Base-by-base conservation (phyloP, 768 basidiomycete species). In the Melanogaster broomeanus region DNA sequence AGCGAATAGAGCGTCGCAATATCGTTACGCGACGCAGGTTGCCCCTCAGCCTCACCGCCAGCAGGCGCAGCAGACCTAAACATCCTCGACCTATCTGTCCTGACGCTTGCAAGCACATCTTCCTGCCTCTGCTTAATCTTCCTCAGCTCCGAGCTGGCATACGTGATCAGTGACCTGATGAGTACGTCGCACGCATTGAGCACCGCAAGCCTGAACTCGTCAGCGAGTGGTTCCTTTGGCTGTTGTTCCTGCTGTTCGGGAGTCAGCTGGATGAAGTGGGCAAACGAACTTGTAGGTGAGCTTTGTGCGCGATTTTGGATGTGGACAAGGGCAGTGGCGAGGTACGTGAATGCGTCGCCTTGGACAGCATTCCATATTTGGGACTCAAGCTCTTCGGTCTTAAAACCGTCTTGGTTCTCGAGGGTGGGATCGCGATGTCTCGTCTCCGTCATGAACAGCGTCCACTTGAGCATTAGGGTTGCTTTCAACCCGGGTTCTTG, bases 71-170 rank as follows among this genome's bases (percentile, higher is more conserved):
- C 52, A 7, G 76, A 77, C 33, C 81, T 71, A 43, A 77, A 74
- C 55, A 67, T 71, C 45, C 85, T 75, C 15, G 81, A 76, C 24
- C 88, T 77, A 63, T 87, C 85, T 4, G 81, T 77, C 11, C 88
- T 79, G 21, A 81, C 80, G 55, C 75, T 84, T 1, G 87, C 85
- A 39, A 91, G 75, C 4, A 87, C 76, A 63, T 97, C 93, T 67
- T 96, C 93, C 65, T 97, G 94, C 27, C 87, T 74, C 56, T 93
- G 90, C 62, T 93, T 91, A 65, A 97, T 88, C 67, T 90, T 90
- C 31, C 88, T 81, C 31, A 90, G 75, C 65, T 90, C 88, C 0
- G 89, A 89, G 7, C 87, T 88, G 3, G 89, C 88, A 53, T 88
- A 85, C 0, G 80, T 84, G 63, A 91, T 83, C 25, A 89, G 68